These are phyloP conservation scores for Colletotrichum sp. DNA, from an alignment of 2,329 filamentous ascomycete species.

Conservation along the genomic window DNA sequence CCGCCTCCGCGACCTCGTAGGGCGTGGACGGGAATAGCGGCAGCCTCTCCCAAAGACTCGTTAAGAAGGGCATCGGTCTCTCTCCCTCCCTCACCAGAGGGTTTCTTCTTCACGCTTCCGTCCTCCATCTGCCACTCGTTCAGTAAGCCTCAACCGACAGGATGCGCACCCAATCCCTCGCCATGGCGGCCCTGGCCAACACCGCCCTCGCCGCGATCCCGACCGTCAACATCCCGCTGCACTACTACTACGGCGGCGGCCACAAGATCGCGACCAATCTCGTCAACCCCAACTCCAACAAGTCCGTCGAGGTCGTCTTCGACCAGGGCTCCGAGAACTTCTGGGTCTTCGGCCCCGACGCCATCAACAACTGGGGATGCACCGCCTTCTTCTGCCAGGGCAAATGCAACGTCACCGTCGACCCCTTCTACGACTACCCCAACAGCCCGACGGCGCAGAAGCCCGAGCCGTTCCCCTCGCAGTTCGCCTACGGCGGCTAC, in stretches of 20 bases:
- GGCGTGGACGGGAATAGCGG: background rate
- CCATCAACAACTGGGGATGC: constrained; percentile 15
- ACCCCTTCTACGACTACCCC: constrained; percentile 12
- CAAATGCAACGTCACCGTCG: constrained; percentile 11
- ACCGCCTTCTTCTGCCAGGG: constrained; percentile 10
- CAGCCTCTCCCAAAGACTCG: background rate
- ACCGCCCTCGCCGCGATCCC: background rate
- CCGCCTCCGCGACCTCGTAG: background rate
- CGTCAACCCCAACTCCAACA: background rate
- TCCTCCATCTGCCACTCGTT: background rate
- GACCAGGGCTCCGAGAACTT: constrained; percentile 17
- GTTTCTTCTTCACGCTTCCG: background rate
- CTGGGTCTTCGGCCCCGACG: constrained; percentile 14
- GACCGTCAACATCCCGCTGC: constrained; percentile 3
- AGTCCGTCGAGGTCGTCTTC: constrained; percentile 12
- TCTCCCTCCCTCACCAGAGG: background rate
- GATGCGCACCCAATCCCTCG: constrained; percentile 2
- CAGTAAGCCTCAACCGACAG: background rate
- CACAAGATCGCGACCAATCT: constrained; percentile 14
- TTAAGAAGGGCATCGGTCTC: background rate
- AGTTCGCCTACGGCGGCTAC: constrained; percentile 7
- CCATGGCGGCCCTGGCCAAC: constrained; percentile 1
- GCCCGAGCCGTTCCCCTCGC: background rate
- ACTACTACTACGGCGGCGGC: constrained; percentile 18
- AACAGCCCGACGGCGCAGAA: constrained; percentile 2